phyloP scores from a whole-genome alignment of 257 asterid genomes.

The Nicotiana knightiana region DNA sequence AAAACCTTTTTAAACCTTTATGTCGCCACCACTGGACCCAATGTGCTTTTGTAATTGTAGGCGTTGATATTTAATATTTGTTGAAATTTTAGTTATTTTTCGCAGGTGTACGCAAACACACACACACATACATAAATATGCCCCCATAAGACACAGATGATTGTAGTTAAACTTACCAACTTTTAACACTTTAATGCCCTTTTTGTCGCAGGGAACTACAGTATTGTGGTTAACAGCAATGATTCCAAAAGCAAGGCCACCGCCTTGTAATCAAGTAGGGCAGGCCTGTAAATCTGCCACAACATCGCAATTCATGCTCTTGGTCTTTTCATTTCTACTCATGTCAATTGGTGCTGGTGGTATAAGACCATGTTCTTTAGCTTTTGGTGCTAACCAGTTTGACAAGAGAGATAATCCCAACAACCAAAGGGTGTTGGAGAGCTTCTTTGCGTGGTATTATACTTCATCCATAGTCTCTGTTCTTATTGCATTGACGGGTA shows the following conservation, averaged over 20 bases:
- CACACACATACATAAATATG: too few species aligned
- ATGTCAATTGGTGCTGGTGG: constrained; percentile 73
- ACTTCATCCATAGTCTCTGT: constrained; percentile 42
- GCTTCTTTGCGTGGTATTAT: constrained; percentile 66
- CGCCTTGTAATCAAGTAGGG: constrained; percentile 27
- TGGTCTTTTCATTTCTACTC: constrained; percentile 41
- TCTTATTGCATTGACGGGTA: constrained; percentile 42
- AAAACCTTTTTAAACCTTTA: not conserved
- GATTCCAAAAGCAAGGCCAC: constrained; percentile 44
- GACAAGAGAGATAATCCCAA: constrained; percentile 22
- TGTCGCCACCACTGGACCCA: not conserved
- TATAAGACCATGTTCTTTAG: constrained; percentile 53
- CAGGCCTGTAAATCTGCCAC: constrained; percentile 36
- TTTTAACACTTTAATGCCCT: not conserved
- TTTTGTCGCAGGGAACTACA: constrained; percentile 38
- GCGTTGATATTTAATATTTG: not conserved
- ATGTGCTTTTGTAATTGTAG: not conserved
- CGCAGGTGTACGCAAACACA: too few species aligned
- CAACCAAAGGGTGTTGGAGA: constrained; percentile 35
- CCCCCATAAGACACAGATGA: not conserved
- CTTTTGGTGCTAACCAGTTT: constrained; percentile 71
- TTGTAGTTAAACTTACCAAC: not conserved
- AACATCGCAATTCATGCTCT: constrained; percentile 24
- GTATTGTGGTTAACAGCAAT: constrained; percentile 63
- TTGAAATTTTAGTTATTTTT: not conserved